A percentile compares a stretch with the other conserved stretches of the same genome.
phyloP scores from a whole-genome alignment of 805 yeast species.

The Jamesozyma lodderae region DNA sequence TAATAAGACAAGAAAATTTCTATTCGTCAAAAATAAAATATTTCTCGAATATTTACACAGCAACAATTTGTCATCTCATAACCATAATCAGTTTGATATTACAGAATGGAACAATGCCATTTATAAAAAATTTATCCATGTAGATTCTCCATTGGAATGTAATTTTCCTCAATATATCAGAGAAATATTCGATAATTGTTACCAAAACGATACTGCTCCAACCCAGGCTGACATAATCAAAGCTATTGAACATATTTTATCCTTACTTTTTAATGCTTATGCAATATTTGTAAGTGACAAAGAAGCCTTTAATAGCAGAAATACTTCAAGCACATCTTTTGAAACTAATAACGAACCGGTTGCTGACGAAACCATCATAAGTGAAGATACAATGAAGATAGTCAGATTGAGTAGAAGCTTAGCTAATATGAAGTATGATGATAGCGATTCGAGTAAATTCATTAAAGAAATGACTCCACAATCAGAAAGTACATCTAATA shows the following conservation, averaged over 20 bases:
- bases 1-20: conserved; percentile 8
- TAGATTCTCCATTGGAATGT: conserved; percentile 25
- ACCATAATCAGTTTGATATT: conserved; percentile 6
- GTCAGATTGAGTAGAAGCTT: not conserved
- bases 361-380: not conserved
- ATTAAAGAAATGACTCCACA: not conserved
- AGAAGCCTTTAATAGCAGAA: not conserved
- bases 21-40: conserved; percentile 4
- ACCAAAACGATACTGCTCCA: conserved; percentile 11
- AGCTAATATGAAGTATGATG: not conserved
- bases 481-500: not conserved
- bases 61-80: not conserved
- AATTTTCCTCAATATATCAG: conserved; percentile 23
- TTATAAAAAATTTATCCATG: conserved; percentile 18
- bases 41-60: not conserved
- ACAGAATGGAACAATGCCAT: conserved; percentile 18
- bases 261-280: conserved; percentile 23
- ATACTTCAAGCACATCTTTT: not conserved
- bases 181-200: conserved; percentile 16
- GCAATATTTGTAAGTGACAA: conserved; percentile 9
- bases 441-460: not conserved
- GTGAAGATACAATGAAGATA: not conserved
- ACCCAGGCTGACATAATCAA: conserved; percentile 11
- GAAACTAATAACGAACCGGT: too few species aligned
- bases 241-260: conserved; percentile 21